Percentiles rank a stretch among this genome's conserved stretches.
Conservation (phyloP, 257 asterid species). For the Fraxinus pennsylvanica region DNA sequence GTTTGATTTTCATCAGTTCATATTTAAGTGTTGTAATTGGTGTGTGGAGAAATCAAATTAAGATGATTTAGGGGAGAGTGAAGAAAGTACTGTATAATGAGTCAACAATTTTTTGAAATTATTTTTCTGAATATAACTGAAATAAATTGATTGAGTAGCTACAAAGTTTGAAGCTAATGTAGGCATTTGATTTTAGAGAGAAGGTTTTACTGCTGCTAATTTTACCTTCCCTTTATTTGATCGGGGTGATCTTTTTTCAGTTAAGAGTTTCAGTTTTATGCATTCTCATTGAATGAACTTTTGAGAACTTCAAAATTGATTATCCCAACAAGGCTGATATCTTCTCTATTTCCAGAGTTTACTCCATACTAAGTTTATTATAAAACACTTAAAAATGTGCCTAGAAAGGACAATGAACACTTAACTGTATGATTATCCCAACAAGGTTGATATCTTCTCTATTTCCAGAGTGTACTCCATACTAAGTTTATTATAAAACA, state of each 20-base stretch:
- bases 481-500: background rate
- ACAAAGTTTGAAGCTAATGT: conserved; percentile 3
- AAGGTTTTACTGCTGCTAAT: background rate
- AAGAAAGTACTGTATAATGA: background rate
- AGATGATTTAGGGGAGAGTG: conserved; percentile 16
- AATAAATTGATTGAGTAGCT: background rate
- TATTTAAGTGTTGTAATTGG: background rate
- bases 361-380: background rate
- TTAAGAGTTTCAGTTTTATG: background rate
- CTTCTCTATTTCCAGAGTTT: background rate
- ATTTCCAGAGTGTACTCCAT: background rate
- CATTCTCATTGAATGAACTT: background rate
- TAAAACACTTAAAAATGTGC: background rate
- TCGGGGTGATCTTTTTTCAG: background rate
- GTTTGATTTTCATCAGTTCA: background rate
- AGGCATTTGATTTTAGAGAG: background rate
- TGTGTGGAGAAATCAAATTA: conserved; percentile 6
- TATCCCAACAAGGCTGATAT: background rate
- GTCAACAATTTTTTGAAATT: background rate
- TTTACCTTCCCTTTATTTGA: background rate
- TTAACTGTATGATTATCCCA: background rate
- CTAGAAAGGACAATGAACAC: background rate
- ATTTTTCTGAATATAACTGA: background rate
- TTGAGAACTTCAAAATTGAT: background rate
- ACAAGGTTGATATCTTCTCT: background rate